Conservation (phyloP, 2,329 filamentous ascomycete genomes). For the Mollisiaceae sp. region DNA sequence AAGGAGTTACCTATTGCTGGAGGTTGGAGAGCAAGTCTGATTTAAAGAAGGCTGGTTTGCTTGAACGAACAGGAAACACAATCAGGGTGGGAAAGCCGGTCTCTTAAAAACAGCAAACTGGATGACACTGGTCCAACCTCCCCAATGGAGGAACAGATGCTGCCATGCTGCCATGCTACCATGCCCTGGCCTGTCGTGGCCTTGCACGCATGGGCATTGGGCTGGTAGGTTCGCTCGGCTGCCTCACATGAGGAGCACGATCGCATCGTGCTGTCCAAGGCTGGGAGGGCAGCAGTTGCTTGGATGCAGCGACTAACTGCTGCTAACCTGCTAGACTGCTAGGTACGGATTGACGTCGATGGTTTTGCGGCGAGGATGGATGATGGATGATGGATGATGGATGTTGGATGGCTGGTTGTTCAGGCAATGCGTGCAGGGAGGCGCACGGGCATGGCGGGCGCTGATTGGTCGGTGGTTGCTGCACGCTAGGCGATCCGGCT, state of each 20-base stretch:
- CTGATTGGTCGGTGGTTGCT: constrained; percentile 2
- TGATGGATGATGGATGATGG: too few species aligned
- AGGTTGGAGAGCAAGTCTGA: constrained; percentile 30
- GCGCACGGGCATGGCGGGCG: neutral
- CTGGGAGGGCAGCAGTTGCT: neutral
- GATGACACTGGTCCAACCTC: constrained; percentile 14
- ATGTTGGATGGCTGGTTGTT: constrained; percentile 27
- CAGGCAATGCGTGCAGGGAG: constrained; percentile 29
- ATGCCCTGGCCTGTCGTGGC: neutral
- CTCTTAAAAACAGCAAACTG: constrained; percentile 30
- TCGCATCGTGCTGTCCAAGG: constrained; percentile 6
- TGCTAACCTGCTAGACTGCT: neutral
- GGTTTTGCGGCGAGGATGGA: neutral
- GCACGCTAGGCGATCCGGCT: constrained; percentile 9
- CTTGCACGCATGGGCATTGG: constrained; percentile 5
- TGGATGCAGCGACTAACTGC: constrained; percentile 9
- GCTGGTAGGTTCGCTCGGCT: constrained; percentile 11
- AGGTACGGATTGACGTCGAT: constrained; percentile 11
- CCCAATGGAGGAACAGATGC: neutral
- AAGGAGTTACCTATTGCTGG: constrained; percentile 48
- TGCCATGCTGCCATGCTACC: neutral
- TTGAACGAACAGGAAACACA: constrained; percentile 27
- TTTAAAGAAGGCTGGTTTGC: constrained; percentile 36
- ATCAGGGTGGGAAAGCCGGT: constrained; percentile 29
- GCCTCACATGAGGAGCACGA: constrained; percentile 12